Base-by-base conservation (phyloP, 2,329 filamentous ascomycete genomes). In the Hypoxylon sp. region DNA sequence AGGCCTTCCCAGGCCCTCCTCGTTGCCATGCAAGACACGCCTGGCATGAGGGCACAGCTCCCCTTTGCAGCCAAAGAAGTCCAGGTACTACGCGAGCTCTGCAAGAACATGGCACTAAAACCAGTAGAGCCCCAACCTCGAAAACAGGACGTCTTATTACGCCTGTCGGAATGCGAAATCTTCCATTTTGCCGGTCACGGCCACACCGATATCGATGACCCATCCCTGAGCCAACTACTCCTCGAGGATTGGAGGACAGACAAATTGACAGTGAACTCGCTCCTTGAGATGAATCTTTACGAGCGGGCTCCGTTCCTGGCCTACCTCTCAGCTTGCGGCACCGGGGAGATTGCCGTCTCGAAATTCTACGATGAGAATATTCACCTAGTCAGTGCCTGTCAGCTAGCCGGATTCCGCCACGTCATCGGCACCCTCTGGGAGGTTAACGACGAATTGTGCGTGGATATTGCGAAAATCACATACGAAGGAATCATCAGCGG, bases 121-220 rank as follows among this genome's bases (percentile, higher is more conserved):
- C 11, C 13, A 5, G 29, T 57, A 1, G n/a, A 44, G 48, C 60
- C 67, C 8, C 42, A 3, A 22, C 59, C 3, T 9, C 19, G 33
- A 5, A 76, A 73, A 26, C 46, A 63, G 6, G 73, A 78, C 0
- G 67, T 81, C 2, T 1, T 80, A 1, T n/a, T 17, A 2, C 42
- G 68, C 1, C 63, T 82, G 1, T 51, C 19, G 5, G 44, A 35
- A 1, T 79, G 76, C 67, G 70, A 74, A 14, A 77, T 83, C 5
- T 81, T 83, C 65, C 82, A 83, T 65, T 84, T 83, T 57, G 81
- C 82, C 1, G 79, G 81, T 11, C 81, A 82, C 58, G 81, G 79
- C 0, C 10, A 39, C 1, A 69, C 75, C 2, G 57, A 81, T 59
- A 13, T 33, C 0, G 2, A 5, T 0, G 75, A 80, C 17, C 79